Evolutionary conservation across 2,329 filamentous ascomycete species (phyloP).

Genomic region (Stemphylium beticola): DNA sequence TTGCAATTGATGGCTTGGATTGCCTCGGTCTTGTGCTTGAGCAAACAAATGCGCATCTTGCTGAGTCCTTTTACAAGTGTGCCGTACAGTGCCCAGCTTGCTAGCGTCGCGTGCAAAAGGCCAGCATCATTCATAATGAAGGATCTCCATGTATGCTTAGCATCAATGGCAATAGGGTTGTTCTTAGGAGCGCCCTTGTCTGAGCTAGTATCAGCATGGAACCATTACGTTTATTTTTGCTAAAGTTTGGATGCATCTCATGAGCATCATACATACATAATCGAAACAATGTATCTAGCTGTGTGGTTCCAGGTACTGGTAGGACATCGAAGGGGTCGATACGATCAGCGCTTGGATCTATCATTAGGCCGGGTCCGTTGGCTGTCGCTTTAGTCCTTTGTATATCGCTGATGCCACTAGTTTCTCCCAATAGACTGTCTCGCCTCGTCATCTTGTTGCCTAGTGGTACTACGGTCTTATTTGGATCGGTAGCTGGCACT

Average conservation of each 20-base stretch:
- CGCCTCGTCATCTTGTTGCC: not conserved
- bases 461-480: not conserved
- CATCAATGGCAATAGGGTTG: constrained; percentile 32
- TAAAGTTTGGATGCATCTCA: no score
- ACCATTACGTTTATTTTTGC: no score
- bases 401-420: not conserved
- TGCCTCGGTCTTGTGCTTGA: constrained; percentile 34
- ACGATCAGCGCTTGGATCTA: constrained; percentile 19
- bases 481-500: not conserved
- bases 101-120: constrained; percentile 34
- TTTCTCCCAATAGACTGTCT: no score
- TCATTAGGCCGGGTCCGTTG: constrained; percentile 1
- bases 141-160: constrained; percentile 29
- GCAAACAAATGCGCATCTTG: constrained; percentile 20
- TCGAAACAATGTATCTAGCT: constrained; percentile 29
- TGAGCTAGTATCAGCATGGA: constrained; percentile 1
- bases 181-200: constrained; percentile 22
- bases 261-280: constrained; percentile 25
- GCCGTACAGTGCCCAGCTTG: constrained; percentile 39
- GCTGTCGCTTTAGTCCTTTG: not conserved
- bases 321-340: constrained; percentile 35
- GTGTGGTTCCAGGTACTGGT: constrained; percentile 28
- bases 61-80: constrained; percentile 21
- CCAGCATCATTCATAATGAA: constrained; percentile 32
- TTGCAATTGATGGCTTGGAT: constrained; percentile 34